Base-by-base conservation (phyloP, 345 rosid species). In the Rhizophora mangle region DNA sequence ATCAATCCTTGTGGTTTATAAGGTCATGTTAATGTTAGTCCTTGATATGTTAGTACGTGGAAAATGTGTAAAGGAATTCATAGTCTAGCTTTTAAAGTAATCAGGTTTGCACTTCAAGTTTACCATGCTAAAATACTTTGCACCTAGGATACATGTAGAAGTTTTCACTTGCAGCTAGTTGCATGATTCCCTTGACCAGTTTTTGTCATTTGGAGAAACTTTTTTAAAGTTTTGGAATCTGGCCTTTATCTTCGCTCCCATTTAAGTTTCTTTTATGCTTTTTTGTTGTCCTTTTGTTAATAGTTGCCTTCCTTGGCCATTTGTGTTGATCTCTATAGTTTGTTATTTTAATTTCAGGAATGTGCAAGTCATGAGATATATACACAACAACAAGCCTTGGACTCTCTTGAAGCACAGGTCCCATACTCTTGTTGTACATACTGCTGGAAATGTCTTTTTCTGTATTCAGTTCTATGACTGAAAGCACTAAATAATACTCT, bases 361-460 rank as follows among this genome's bases (percentile, higher is more conserved):
- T 94, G 96, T 80, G 85, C 88, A n/a, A 76, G 78, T 63, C 70
- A 74, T 32, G 81, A 80, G 57, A 80, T 94, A 62, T 81, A 76
- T 74, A 87, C 96, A 19, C 86, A 67, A 59, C 72, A 76, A 68
- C 82, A 88, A 79, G 98, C 98, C 52, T 76, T 92, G 79, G 89
- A 83, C 30, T 85, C 76, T 77, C 97, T 94, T 32, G 96, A 91
- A 77, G 74, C 80, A 62, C 84, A 85, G 95, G 98, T 94, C 56
- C 67, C 54, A 31, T 71, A 10, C 73, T 78, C 53, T 66, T 57
- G n/a, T 54, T 39, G 49, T 39, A 19, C 30, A 26, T 56, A 27
- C 8, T 56, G 7, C 26, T 46, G 43, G 7, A 8, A 22, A 4
- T 22, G 9, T 62, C n/a, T 54, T 32, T 36, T 20, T 22, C 69